Base-by-base conservation (phyloP, 352 stramenopile genomes). In the Phytophthora sp. region DNA sequence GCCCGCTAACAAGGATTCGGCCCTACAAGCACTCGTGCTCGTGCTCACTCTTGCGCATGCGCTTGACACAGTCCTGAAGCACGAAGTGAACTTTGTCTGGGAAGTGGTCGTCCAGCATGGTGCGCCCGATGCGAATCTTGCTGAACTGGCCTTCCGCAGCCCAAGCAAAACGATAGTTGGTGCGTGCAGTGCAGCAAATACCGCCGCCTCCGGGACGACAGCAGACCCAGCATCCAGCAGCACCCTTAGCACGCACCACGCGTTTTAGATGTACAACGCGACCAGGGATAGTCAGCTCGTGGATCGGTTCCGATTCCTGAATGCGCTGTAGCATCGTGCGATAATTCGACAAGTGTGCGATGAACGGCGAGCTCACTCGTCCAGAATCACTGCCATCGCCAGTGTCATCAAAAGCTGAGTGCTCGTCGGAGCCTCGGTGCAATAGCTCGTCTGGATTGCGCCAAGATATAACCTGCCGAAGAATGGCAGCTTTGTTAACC, bases 21-120 rank as follows among this genome's bases (percentile, higher is more conserved):
- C 24, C n/a, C 32, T 71, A 71, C n/a, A 65, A 27, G 51, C 23
- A 52, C 21, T 75, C 61, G 4, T 68, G 48, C 20, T 82, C 61
- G 7, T 78, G 48, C 35, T 82, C 58, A 21, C 26, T 70, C 38
- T 62, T 74, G n/a, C 69, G 55, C 72, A 88, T 56, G 28, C 69
- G 66, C 62, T 87, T 76, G 31, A 85, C 77, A 46, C 85, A 94
- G 56, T 95, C 84, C 45, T 94, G 79, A 6, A 96, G 76, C 39
- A 96, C 87, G 56, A 87, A 83, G 63, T 96, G 84, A 4, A 96
- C 86, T 57, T 95, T 96, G 70, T 96, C 86, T 1, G 87, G 86
- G 45, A 96, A 96, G 54, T 96, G 88, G 44, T 96, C 86, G 68
- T 94, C 86, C 18, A 96, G 70, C 86, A 96, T 96, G 23, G 86